Evolutionary conservation across 140 eudicot genomes (phyloP).

Genomic region (Flaveria floridana): DNA sequence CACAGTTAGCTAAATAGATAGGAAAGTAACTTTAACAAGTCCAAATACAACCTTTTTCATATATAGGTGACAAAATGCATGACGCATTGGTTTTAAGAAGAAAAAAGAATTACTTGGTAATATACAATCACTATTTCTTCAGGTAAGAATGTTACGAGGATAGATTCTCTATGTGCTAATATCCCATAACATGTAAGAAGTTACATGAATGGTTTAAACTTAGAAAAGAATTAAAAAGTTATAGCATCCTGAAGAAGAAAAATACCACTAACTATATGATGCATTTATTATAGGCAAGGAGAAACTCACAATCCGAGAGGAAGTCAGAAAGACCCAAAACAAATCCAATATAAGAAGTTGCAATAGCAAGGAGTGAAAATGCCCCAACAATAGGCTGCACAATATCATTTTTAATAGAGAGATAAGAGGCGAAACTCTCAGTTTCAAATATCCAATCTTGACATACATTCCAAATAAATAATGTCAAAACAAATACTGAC

Average conservation of each 20-base stretch:
- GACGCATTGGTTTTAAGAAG: constrained; percentile 5
- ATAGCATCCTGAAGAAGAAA: constrained; percentile 13
- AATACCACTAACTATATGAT: neutral
- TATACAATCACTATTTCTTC: neutral
- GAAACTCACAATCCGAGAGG: constrained; percentile 76
- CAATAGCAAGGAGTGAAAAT: constrained; percentile 89
- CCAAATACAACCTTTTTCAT: neutral
- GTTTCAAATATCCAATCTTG: constrained; percentile 18
- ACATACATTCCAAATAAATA: neutral
- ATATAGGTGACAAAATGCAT: neutral
- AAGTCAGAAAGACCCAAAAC: constrained; percentile 94
- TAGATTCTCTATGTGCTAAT: neutral
- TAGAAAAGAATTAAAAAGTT: neutral
- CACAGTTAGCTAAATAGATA: neutral
- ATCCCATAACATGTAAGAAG: neutral
- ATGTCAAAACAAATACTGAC: constrained; percentile 40
- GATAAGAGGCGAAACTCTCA: constrained; percentile 5
- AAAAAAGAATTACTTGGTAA: neutral
- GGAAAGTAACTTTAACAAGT: neutral
- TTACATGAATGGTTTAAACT: neutral
- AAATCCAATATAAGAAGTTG: constrained; percentile 92
- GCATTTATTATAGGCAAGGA: constrained; percentile 17
- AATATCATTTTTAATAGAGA: constrained; percentile 7
- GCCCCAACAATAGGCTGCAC: constrained; percentile 83
- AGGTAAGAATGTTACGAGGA: neutral